Evolutionary conservation across 192 early-diverging fungal genomes (phyloP), one percentile per base, ranked within the genome.

Genomic region (Umbelopsis sp.): DNA sequence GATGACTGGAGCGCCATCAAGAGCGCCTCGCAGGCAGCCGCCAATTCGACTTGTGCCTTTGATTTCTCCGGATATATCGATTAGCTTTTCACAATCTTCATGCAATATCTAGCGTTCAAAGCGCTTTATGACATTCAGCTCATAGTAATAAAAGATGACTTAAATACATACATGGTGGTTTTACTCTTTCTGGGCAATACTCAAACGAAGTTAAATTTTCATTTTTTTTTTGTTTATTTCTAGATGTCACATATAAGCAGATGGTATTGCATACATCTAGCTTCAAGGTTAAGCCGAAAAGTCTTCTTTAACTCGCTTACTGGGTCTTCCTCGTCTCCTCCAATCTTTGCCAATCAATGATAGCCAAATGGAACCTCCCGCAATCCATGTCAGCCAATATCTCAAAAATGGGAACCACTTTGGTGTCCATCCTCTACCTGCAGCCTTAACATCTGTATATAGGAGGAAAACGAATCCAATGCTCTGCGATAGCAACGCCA

Each of bases 281-380:
- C 6, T 41, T 41, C 37, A 41, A 6, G 1, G 1, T 41, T 41
- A 6, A 10, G 37, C 5, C 37, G 37, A 41, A 6, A 51, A 51
- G 4, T 66, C 65, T 9, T 46, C 25, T 10, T 66, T 66, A n/a
- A 46, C 65, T 3, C 45, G 45, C 37, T 23, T 66, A 12, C 37
- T 66, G 35, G 65, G 65, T 18, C 35, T 48, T 27, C 65, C 65
- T 46, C 65, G 20, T 46, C 46, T 10, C 45, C 25, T 23, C 46
- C 65, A 48, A 66, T 66, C 65, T 16, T 66, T 66, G 18, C 65
- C 65, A 27, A 66, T 66, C 9, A 66, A n/a, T 4, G 65, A 47
- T 15, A 66, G 16, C 41, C 41, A 47, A 46, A 66, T 66, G 8
- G 65, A 66, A 3, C 65, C 65, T 18, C 65, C 65, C 18, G 46